A percentile compares a stretch with the other conserved stretches of the same genome.
Evolutionary conservation across 192 early-diverging fungal genomes (phyloP).

Genomic region (Linnemannia exigua): DNA sequence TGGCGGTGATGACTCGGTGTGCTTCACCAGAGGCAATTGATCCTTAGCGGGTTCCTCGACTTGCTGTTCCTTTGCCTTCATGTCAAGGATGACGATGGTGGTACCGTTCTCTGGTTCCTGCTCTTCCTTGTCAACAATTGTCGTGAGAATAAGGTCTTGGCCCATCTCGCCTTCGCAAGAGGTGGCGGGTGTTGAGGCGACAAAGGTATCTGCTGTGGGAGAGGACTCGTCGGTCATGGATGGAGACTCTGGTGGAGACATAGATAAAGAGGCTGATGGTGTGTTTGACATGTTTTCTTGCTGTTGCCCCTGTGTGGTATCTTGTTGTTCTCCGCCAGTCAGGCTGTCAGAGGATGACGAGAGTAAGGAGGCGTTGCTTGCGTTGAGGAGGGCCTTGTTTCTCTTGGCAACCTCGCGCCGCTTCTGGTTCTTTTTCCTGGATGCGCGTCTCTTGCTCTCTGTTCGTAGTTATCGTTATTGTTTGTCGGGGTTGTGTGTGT

Average conservation of each 20-base stretch:
- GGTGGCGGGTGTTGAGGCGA: background rate
- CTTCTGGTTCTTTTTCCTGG: slow-evolving; percentile 41
- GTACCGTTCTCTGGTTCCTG: background rate
- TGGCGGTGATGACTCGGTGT: background rate
- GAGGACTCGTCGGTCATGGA: background rate
- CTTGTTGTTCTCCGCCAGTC: background rate
- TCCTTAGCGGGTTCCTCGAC: background rate
- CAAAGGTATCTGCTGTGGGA: background rate
- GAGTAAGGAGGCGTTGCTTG: background rate
- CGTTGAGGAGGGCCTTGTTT: slow-evolving; percentile 15
- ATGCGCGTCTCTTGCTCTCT: slow-evolving; percentile 44
- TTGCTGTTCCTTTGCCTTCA: background rate
- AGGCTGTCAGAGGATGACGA: background rate
- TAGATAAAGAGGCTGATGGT: background rate
- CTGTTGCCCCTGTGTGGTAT: background rate
- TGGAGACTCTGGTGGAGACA: background rate
- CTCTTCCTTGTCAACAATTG: background rate
- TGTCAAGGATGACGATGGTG: background rate
- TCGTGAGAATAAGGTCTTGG: background rate
- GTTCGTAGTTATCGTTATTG: background rate
- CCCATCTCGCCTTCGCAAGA: background rate
- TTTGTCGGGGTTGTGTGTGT: background rate
- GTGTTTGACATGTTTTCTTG: background rate
- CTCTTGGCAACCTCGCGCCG: slow-evolving; percentile 36
- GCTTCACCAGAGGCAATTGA: background rate